Percentiles rank a stretch among this genome's conserved stretches.
Evolutionary conservation across 2,329 filamentous ascomycete species (phyloP).

Genomic region (Colletotrichum sublineola): DNA sequence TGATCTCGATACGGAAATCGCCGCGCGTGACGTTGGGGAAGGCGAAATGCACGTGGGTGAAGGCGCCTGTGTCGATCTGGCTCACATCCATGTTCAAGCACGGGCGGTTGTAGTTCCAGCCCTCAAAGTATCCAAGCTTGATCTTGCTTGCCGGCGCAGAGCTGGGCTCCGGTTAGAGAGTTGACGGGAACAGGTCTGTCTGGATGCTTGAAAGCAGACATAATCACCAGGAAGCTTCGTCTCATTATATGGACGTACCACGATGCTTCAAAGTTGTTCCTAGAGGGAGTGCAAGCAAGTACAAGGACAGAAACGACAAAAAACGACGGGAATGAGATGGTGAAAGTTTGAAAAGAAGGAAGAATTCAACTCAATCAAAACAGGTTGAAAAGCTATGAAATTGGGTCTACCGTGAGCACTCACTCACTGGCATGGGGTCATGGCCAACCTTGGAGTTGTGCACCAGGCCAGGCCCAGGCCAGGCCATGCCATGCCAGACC

Average conservation of each 20-base stretch:
- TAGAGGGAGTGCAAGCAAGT: not conserved
- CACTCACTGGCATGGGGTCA: not conserved
- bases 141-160: conserved; percentile 40
- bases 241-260: too few relatives aligned
- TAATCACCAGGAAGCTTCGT: too few relatives aligned
- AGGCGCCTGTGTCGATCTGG: conserved; percentile 40
- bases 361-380: not conserved
- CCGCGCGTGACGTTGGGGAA: conserved; percentile 47
- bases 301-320: not conserved
- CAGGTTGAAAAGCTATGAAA: not conserved
- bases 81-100: conserved; percentile 49
- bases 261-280: too few relatives aligned
- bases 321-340: too few relatives aligned
- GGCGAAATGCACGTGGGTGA: conserved; percentile 51
- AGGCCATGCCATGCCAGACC: too few relatives aligned
- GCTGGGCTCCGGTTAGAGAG: too few relatives aligned
- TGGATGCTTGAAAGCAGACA: too few relatives aligned
- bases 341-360: not conserved
- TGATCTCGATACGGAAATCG: conserved; percentile 45
- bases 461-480: too few relatives aligned
- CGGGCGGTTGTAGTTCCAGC: conserved; percentile 48
- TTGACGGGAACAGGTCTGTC: too few relatives aligned
- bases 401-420: not conserved
- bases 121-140: conserved; percentile 55
- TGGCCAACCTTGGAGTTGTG: not conserved